Base-by-base conservation (phyloP, 345 rosid species). In the Nasturtium officinale region DNA sequence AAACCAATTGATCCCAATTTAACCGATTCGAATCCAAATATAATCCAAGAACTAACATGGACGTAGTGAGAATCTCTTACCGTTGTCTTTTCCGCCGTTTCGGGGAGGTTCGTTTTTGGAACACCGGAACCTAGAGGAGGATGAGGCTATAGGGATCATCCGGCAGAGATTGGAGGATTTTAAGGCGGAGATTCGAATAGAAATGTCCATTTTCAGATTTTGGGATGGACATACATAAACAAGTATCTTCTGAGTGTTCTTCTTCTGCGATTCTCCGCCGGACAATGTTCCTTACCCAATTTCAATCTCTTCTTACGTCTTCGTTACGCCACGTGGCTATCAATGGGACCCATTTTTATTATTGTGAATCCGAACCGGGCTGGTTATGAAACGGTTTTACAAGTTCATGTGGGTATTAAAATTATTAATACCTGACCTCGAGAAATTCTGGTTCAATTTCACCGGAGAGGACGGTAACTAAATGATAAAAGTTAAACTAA, bases 31-130 rank as follows among this genome's bases (percentile, higher is more conserved):
- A 50, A 20, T 21, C 40, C 15, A 12, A 15, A 28, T 30, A 2
- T 17, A 32, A 15, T 28, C 17, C 25, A 23, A 23, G 2, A 23
- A 23, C 25, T 23, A 23, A 2, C 25, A 23, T 23, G 1, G 25
- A 23, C 13, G 9, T 9, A 48, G 16, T 7, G 20, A 45, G 26
- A 61, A 76, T 63, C 57, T 32, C 73, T 72, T 54, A 77, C 80
- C 82, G 23, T 67, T 78, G 68, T 65, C 42, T 40, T 80, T 81
- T 40, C 73, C 85, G 50, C 73, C 85, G 50, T 77, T 83, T 48
- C 42, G 65, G 2, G 79, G 79, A 74, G 87, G 65, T 51, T 79
- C 72, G 60, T 43, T 62, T 33, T 71, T 72, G 35, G 92, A 85
- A 58, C 90, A 87, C 65, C 74, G 67, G 76, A 82, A 78, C 65